Evolutionary conservation across 2,329 filamentous ascomycete species (phyloP), one percentile per base, ranked within the genome.

Genomic region (Aspergillus sp.): DNA sequence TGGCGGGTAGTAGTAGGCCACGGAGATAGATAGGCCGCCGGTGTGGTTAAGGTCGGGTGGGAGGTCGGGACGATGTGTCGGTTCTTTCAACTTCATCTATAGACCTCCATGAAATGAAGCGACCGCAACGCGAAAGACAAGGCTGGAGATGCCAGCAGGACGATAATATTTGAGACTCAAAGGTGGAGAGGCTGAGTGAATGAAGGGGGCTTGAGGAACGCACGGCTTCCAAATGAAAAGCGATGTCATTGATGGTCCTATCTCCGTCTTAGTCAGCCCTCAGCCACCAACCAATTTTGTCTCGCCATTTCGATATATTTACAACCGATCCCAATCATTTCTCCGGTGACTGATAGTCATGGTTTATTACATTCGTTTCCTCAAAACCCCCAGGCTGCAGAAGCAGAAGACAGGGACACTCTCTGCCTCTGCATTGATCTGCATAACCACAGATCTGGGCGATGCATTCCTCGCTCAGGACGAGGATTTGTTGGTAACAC

Each of bases 361-460:
- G 84, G 80, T 82, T 13, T 82, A 86, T 66, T 89, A 89, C 72
- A 81, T 91, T 69, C 87, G 89, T 63, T 90, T 91, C 68, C 81
- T 91, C 67, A 91, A 90, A 69, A 79, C 85, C 2, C 88, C 89
- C 9, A 77, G 77, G 57, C 69, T 80, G 41, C 70, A 74, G 50
- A 80, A 81, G 58, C 75, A 83, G 61, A 77, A 80, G 57, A 62
- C 71, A 28, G 77, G 78, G 31, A 68, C 69, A 17, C 71, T 81
- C 59, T 72, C 74, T 17, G 74, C 87, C 59, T 83, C 78, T 62
- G 77, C 82, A 52, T 79, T 87, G 31, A 79, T 91, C 61, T 89
- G 88, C 45, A 82, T 91, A 70, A 89, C 87, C 11, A 90, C 88
- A 25, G 89, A 91, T 70, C 79, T 91, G 7, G 89, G 89, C 19